A percentile compares a stretch with the other conserved stretches of the same genome.
These are phyloP conservation scores for Salix caprea DNA, from an alignment of 345 rosid genomes.

Conservation along the genomic window DNA sequence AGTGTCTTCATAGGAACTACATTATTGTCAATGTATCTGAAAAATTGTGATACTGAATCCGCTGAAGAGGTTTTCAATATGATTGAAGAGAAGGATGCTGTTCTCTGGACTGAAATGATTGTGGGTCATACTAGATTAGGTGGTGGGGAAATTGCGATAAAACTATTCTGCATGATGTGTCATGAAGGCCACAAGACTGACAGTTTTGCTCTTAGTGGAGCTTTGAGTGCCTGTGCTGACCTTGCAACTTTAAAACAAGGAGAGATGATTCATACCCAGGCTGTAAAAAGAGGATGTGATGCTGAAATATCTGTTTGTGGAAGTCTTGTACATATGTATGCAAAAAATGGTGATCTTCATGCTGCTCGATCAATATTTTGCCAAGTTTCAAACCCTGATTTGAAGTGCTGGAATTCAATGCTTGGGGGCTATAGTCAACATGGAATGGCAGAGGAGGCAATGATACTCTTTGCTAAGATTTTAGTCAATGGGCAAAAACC, in stretches of 20 bases:
- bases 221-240: slow-evolving; percentile 73
- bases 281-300: slow-evolving; percentile 50
- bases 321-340: slow-evolving; percentile 76
- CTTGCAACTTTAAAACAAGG: slow-evolving; percentile 65
- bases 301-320: slow-evolving; percentile 59
- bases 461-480: slow-evolving; percentile 43
- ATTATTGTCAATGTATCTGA: slow-evolving; percentile 72
- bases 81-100: slow-evolving; percentile 52
- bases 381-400: slow-evolving; percentile 48
- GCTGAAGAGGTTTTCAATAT: slow-evolving; percentile 45
- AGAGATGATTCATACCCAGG: slow-evolving; percentile 60
- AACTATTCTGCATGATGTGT: slow-evolving; percentile 49
- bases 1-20: slow-evolving; percentile 63
- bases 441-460: slow-evolving; percentile 64
- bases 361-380: slow-evolving; percentile 55
- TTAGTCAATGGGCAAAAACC: slow-evolving; percentile 38
- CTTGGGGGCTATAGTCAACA: slow-evolving; percentile 69
- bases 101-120: slow-evolving; percentile 93
- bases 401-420: slow-evolving; percentile 89
- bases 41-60: slow-evolving; percentile 47
- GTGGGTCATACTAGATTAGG: slow-evolving; percentile 65
- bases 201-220: slow-evolving; percentile 69
- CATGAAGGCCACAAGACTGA: slow-evolving; percentile 47
- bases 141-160: slow-evolving; percentile 51
- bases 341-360: slow-evolving; percentile 56